Evolutionary conservation across 2,329 filamentous ascomycete species (phyloP), one percentile per base, ranked within the genome.

Genomic region (Byssothecium circinans): DNA sequence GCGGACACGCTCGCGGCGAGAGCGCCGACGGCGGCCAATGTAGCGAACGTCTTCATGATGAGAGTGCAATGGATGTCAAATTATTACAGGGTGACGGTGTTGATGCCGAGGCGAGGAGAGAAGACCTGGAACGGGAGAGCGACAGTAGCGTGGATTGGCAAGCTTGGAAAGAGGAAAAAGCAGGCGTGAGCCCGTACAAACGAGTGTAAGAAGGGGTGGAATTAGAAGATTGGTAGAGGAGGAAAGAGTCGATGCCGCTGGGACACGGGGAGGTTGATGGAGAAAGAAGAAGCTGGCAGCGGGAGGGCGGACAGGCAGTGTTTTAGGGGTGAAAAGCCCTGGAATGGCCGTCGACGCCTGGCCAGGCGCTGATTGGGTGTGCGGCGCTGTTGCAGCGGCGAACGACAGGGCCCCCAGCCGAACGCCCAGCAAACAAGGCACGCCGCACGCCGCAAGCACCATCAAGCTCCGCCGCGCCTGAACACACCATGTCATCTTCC

Each of bases 11-110:
- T 69, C 30, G 74, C 75, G 49, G 73, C 70, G 53, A 81, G 54
- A 41, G 74, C 73, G 56, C 78, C 70, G 47, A 75, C 68, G 48
- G 75, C 75, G 54, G 77, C 58, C 47, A 80, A 6, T 2, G 35
- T 69, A 49, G 75, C 63, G 42, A 69, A 65, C 49, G 70, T 71
- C 77, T 83, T 84, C 81, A 84, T 84, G 45, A 50, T 64, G 59
- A 41, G 29, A 7, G 29, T 32, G 29, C n/a, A n/a, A n/a, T 32
- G 29, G 29, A 14, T n/a, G n/a, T n/a, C n/a, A n/a, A n/a, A n/a
- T n/a, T n/a, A n/a, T n/a, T n/a, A n/a, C n/a, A n/a, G n/a, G n/a
- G n/a, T n/a, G n/a, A n/a, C n/a, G n/a, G n/a, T n/a, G n/a, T n/a
- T n/a, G n/a, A n/a, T n/a, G n/a, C n/a, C n/a, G n/a, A n/a, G n/a